Evolutionary conservation across 2,329 filamentous ascomycete genomes (phyloP).

Genomic region (Talaromyces sp.): DNA sequence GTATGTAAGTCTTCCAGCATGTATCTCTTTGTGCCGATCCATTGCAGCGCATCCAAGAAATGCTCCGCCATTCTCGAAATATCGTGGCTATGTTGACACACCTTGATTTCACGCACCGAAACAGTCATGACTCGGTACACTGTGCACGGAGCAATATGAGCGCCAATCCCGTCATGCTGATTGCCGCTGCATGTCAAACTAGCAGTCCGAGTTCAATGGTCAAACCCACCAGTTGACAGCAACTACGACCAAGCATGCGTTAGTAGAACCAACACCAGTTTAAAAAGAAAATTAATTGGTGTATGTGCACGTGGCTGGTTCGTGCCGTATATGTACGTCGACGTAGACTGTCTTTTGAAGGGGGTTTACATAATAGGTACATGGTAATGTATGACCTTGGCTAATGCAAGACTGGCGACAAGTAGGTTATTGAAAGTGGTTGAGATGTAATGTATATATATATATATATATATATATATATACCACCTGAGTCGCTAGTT

Average conservation of each 20-base stretch:
- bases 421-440: background rate
- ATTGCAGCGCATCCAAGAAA: no score
- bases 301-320: background rate
- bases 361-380: background rate
- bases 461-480: background rate
- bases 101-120: background rate
- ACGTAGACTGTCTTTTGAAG: background rate
- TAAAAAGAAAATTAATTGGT: background rate
- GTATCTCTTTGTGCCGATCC: background rate
- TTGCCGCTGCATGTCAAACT: background rate
- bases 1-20: background rate
- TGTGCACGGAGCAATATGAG: background rate
- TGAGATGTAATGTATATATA: background rate
- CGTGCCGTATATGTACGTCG: background rate
- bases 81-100: background rate
- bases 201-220: background rate
- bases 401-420: background rate
- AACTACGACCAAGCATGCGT: background rate
- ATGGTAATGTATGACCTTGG: background rate
- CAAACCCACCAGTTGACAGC: background rate
- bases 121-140: background rate
- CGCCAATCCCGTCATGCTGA: constrained; percentile 1
- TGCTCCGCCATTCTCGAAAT: background rate
- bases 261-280: background rate
- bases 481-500: background rate